Percentiles rank a stretch among this genome's conserved stretches.
Conservation (phyloP, 2,329 filamentous ascomycete genomes). For the Aspergillus sp. region DNA sequence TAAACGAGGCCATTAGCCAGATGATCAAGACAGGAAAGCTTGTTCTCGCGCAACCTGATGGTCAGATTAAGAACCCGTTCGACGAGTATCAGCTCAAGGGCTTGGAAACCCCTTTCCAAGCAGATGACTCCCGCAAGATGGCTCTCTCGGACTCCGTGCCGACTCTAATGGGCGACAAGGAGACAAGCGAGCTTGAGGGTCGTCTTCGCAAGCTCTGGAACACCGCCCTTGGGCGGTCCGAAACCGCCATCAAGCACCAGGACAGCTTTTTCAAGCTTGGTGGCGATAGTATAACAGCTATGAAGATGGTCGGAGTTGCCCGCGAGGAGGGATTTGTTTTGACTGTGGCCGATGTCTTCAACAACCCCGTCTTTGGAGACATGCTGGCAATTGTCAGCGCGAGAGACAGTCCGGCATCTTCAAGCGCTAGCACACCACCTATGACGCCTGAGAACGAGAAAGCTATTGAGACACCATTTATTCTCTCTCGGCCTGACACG, state of each 20-base stretch:
- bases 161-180: conserved; percentile 31
- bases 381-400: conserved; percentile 34
- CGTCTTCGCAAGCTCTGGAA: conserved; percentile 42
- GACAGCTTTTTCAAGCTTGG: conserved; percentile 46
- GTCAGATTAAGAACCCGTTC: conserved; percentile 1
- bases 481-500: conserved; percentile 1
- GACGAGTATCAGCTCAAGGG: not conserved
- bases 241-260: conserved; percentile 33
- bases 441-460: conserved; percentile 5
- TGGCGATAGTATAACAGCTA: conserved; percentile 43
- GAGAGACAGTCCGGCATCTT: conserved; percentile 16
- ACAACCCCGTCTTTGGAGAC: conserved; percentile 41
- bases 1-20: conserved; percentile 33
- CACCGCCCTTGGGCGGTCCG: conserved; percentile 34
- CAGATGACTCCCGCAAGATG: conserved; percentile 1
- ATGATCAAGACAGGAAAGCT: conserved; percentile 32
- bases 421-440: conserved; percentile 18
- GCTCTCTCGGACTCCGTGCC: conserved; percentile 22
- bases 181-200: conserved; percentile 30
- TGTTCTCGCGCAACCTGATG: conserved; percentile 18
- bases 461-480: conserved; percentile 3
- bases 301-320: conserved; percentile 43
- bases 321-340: conserved; percentile 40
- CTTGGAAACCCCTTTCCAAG: conserved; percentile 12
- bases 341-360: conserved; percentile 46